A percentile compares a stretch with the other conserved stretches of the same genome.
These are phyloP conservation scores for Colletotrichum plurivorum DNA, from an alignment of 2,329 filamentous ascomycete genomes.

Conservation along the genomic window DNA sequence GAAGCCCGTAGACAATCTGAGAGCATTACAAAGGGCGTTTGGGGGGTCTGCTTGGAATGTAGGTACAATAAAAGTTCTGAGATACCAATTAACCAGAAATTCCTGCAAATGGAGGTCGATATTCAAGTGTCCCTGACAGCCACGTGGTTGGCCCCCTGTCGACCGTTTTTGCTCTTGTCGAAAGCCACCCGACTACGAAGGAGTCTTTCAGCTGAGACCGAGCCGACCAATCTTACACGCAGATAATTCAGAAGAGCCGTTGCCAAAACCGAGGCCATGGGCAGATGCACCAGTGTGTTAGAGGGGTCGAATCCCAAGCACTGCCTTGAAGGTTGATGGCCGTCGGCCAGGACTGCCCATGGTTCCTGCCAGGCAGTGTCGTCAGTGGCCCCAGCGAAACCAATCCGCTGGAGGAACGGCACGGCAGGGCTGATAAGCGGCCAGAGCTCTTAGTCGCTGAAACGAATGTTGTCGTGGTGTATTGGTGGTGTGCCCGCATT, in stretches of 20 bases:
- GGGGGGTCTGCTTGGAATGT: conserved; percentile 34
- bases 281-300: background rate
- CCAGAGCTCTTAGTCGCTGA: conserved; percentile 34
- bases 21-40: conserved; percentile 34
- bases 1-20: conserved; percentile 21
- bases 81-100: conserved; percentile 35
- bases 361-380: conserved; percentile 1
- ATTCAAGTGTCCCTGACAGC: background rate
- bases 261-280: too few species aligned
- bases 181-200: too few species aligned
- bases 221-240: too few species aligned
- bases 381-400: conserved; percentile 10
- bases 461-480: conserved; percentile 35
- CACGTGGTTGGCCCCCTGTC: conserved; percentile 10
- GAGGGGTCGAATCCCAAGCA: background rate
- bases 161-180: background rate
- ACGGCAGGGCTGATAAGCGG: conserved; percentile 26
- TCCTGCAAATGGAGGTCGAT: conserved; percentile 14
- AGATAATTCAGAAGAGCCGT: too few species aligned
- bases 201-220: too few species aligned
- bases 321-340: background rate
- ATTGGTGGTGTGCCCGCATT: conserved; percentile 19
- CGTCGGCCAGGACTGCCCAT: conserved; percentile 12
- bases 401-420: background rate
- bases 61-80: conserved; percentile 36